phyloP scores from a whole-genome alignment of 345 rosid species.

The Rubroshorea leprosula region DNA sequence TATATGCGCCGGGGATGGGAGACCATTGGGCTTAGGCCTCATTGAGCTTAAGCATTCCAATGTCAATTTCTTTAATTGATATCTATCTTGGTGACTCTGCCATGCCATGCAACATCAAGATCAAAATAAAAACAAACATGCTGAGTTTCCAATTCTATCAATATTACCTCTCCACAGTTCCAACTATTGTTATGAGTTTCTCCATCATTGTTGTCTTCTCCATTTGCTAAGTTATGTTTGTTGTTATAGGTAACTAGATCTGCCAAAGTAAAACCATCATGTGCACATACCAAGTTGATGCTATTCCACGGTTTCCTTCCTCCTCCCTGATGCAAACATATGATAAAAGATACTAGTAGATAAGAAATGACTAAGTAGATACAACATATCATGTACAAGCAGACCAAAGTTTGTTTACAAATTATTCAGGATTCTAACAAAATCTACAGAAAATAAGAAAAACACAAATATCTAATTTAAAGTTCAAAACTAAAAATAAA shows the following conservation, averaged over 20 bases:
- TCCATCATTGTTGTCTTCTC: constrained; percentile 93
- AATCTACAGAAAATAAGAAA: too few species aligned
- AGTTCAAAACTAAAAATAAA: too few species aligned
- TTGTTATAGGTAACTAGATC: constrained; percentile 83
- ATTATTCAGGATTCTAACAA: too few species aligned
- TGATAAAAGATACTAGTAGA: background rate
- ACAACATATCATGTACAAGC: too few species aligned
- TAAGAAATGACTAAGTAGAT: too few species aligned
- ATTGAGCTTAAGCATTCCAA: background rate
- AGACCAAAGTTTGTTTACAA: too few species aligned
- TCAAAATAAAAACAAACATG: constrained; percentile 6
- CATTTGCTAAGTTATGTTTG: constrained; percentile 88
- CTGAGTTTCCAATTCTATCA: background rate
- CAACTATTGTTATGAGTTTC: constrained; percentile 90
- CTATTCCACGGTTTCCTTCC: constrained; percentile 97
- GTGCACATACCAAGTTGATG: constrained; percentile 89
- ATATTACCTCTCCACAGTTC: constrained; percentile 90
- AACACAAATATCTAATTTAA: too few species aligned
- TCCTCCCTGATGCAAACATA: constrained; percentile 53
- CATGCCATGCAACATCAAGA: constrained; percentile 2
- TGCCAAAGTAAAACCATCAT: constrained; percentile 88
- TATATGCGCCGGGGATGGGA: background rate
- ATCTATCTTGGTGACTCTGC: constrained; percentile 1
- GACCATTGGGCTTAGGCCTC: background rate
- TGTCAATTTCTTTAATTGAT: constrained; percentile 4